Evolutionary conservation across 371 early-diverging fungal genomes (phyloP), one percentile per base, ranked within the genome.

Genomic region (Circinella minor): DNA sequence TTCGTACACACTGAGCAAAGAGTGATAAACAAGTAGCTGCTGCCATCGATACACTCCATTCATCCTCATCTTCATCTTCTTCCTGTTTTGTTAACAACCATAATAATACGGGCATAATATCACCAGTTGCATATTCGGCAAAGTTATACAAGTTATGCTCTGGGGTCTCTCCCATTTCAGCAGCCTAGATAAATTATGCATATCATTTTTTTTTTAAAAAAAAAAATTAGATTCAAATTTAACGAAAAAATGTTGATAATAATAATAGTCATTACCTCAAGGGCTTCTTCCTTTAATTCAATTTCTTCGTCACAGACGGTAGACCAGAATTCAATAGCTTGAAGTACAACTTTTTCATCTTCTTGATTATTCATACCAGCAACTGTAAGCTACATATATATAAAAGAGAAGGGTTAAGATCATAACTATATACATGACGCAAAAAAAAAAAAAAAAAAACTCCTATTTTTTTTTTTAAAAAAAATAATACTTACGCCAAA

Each of bases 271-370:
- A 47, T 72, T 76, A 82, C 82, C 14, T 82, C 80, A 15, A 75
- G 74, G 48, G 77, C 82, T 18, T 89, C 86, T 11, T 82, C 73
- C 43, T 84, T 83, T 11, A 93, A 74, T 59, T 92, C 91, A 61
- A 93, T 88, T 81, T 99, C 99, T 69, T 92, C 94, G 71, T 99
- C 99, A 77, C 96, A 96, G 18, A 99, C 93, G 20, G 98, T 96
- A 17, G 97, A 95, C 99, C 99, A 99, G 78, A 99, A 99, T 85
- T 99, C 99, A 66, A 99, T 91, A 54, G 98, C 98, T 79, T 99
- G 98, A 67, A 96, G 80, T 6, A 93, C 96, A 49, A 99, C 94
- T 20, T 90, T 89, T 54, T 94, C 92, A 62, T 93, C 90, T 15
- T 69, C 65, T 38, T 71, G 69, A 67, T 85, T 83, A 70, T 91